A percentile compares a stretch with the other conserved stretches of the same genome.
Evolutionary conservation across 2,329 filamentous ascomycete genomes (phyloP).

Genomic region (Capronia epimyces): DNA sequence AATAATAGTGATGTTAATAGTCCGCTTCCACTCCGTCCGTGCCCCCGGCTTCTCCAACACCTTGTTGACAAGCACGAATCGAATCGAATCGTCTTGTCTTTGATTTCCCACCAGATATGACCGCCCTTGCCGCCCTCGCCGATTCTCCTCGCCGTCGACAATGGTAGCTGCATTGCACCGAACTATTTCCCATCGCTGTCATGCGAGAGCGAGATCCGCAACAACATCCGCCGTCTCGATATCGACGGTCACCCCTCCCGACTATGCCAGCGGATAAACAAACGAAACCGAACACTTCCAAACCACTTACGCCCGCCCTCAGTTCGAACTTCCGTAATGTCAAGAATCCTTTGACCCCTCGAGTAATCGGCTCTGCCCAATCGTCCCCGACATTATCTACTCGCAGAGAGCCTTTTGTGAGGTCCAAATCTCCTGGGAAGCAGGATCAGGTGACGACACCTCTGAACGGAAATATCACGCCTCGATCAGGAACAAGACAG

Average conservation of each 20-base stretch:
- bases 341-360: slow-evolving; percentile 55
- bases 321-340: slow-evolving; percentile 53
- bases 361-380: slow-evolving; percentile 45
- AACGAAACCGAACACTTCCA: slow-evolving; percentile 43
- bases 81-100: too few relatives aligned
- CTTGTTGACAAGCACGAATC: slow-evolving; percentile 23
- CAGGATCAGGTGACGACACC: slow-evolving; percentile 48
- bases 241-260: slow-evolving; percentile 31
- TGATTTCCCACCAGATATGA: background rate
- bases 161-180: slow-evolving; percentile 26
- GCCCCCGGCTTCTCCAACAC: slow-evolving; percentile 11
- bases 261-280: slow-evolving; percentile 51
- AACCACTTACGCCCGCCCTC: slow-evolving; percentile 64
- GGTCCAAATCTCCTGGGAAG: slow-evolving; percentile 22
- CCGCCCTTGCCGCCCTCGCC: background rate
- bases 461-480: slow-evolving; percentile 67
- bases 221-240: slow-evolving; percentile 13
- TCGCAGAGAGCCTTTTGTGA: slow-evolving; percentile 17
- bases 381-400: slow-evolving; percentile 35
- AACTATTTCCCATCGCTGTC: slow-evolving; percentile 38
- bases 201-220: slow-evolving; percentile 37
- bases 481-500: slow-evolving; percentile 68
- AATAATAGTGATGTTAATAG: too few relatives aligned
- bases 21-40: background rate
- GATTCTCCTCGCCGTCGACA: background rate